Base-by-base conservation (phyloP, 2,329 filamentous ascomycete genomes). In the Coleophoma cylindrospora region DNA sequence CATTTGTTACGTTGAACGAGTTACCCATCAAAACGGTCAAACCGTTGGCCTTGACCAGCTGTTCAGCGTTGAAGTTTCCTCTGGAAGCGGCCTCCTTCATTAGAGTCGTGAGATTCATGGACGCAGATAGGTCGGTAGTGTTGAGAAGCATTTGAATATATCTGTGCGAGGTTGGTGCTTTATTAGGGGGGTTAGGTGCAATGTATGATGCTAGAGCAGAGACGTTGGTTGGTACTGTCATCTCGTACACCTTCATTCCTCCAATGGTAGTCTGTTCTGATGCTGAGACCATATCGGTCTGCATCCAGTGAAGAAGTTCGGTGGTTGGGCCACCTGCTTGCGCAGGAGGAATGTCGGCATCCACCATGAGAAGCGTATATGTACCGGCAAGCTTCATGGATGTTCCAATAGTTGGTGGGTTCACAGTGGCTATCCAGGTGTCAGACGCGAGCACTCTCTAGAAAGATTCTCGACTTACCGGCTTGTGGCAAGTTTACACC, bases 301-400 rank as follows among this genome's bases (percentile, higher is more conserved):
- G 61, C 50, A 64, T 54, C 61, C 61, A 64, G 48, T 64, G 61
- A 38, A 64, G 59, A 38, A 64, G 51, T 53, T 61, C 45, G 17
- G 49, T 50, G 2, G 57, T 62, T 4, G 48, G n/a, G 4, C 55
- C 54, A 2, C 54, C 56, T n/a, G 45, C 38, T 27, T 44, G 53
- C 13, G 45, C 32, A 2, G 56, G 53, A 14, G 61, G 61, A 22
- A 63, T 59, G 36, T 64, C 61, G 1, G 58, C 57, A 34, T 64
- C 61, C 1, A 60, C 59, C 61, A 64, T 62, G 49, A 64, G 54
- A 19, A 64, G n/a, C 3, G 58, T 52, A 38, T 62, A 64, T n/a
- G 55, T 60, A 6, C 61, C 61, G 12, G 37, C 44, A 7, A 64
- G 49, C 19, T 47, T 43, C 17, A 51, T 19, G 1, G 50, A 34